These are phyloP conservation scores for Leptoxyphium fumago DNA, from an alignment of 2,329 filamentous ascomycete species.

Conservation along the genomic window DNA sequence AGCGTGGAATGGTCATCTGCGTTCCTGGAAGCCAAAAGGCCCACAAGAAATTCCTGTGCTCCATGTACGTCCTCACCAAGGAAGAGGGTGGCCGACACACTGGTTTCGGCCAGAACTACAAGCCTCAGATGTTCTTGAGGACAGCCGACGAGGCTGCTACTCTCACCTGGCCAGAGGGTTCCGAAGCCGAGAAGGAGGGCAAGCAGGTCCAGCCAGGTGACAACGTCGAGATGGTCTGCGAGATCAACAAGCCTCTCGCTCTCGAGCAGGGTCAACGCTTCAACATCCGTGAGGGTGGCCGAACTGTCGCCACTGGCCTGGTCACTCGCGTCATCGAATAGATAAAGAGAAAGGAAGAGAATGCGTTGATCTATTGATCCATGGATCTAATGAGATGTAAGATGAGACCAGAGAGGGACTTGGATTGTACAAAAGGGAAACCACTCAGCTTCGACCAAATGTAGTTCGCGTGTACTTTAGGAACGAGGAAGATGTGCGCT, in stretches of 20 bases:
- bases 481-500: neutral
- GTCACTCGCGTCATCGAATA: slow-evolving; percentile 25
- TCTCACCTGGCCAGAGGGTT: slow-evolving; percentile 76
- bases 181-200: slow-evolving; percentile 46
- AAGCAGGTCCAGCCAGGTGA: slow-evolving; percentile 96
- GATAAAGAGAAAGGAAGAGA: slow-evolving; percentile 1
- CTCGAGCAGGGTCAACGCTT: slow-evolving; percentile 87
- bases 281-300: slow-evolving; percentile 94
- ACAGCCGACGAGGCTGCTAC: slow-evolving; percentile 66
- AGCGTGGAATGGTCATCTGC: slow-evolving; percentile 85
- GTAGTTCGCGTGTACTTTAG: neutral
- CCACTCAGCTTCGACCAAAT: neutral
- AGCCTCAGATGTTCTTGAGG: slow-evolving; percentile 88
- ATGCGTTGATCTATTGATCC: neutral
- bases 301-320: slow-evolving; percentile 31
- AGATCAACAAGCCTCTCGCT: slow-evolving; percentile 71
- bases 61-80: slow-evolving; percentile 94
- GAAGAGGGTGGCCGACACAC: slow-evolving; percentile 96
- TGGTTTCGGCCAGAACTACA: slow-evolving; percentile 91
- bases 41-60: slow-evolving; percentile 82
- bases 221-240: slow-evolving; percentile 94
- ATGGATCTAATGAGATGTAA: neutral
- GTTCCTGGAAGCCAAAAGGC: slow-evolving; percentile 73
- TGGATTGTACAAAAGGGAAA: neutral
- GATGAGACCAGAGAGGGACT: neutral